Evolutionary conservation across 2,329 filamentous ascomycete species (phyloP).

Genomic region (Fusarium penzigii): DNA sequence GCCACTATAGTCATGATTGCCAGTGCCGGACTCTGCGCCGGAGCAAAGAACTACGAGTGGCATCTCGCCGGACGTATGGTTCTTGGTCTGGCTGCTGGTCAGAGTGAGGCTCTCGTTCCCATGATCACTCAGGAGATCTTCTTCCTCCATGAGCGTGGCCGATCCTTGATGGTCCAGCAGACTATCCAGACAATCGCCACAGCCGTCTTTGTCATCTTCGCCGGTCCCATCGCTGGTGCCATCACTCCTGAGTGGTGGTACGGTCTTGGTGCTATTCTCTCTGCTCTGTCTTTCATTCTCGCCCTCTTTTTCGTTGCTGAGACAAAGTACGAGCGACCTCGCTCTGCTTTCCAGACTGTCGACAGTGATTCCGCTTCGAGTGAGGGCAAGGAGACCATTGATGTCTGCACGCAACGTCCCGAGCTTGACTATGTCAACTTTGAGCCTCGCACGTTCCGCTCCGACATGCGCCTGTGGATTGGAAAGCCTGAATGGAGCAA

Average conservation of each 20-base stretch:
- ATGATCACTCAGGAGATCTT: constrained; percentile 23
- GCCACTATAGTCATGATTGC: constrained; percentile 23
- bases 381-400: background rate
- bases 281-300: constrained; percentile 2
- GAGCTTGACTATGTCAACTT: constrained; percentile 23
- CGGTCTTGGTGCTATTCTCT: constrained; percentile 6
- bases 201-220: constrained; percentile 9
- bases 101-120: constrained; percentile 17
- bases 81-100: constrained; percentile 19
- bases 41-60: constrained; percentile 22
- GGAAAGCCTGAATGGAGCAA: constrained; percentile 19
- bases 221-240: constrained; percentile 9
- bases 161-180: constrained; percentile 23
- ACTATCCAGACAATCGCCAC: constrained; percentile 22
- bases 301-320: constrained; percentile 10
- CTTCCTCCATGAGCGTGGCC: constrained; percentile 22
- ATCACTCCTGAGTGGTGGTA: constrained; percentile 13
- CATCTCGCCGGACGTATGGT: constrained; percentile 19
- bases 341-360: constrained; percentile 1
- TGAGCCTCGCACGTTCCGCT: constrained; percentile 19
- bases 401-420: constrained; percentile 16
- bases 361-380: background rate
- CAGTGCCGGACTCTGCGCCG: constrained; percentile 18
- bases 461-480: constrained; percentile 22
- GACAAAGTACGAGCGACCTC: constrained; percentile 7